Base-by-base conservation (phyloP, 768 basidiomycete genomes). In the Termitomyces sp. region DNA sequence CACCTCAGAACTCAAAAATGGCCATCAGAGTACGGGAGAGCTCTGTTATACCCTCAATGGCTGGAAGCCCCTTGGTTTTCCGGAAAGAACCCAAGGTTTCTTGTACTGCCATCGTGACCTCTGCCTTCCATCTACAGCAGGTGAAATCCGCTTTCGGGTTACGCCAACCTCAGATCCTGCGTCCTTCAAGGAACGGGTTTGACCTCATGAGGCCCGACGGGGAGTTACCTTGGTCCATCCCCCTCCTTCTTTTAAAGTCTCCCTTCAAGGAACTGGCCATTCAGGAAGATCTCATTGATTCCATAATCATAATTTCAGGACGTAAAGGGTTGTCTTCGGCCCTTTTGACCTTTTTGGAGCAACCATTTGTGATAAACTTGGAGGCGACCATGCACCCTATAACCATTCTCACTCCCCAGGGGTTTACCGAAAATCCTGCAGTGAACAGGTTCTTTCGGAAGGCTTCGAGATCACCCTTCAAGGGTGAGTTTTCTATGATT, bases 101-200 rank as follows among this genome's bases (percentile, higher is more conserved):
- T 37, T 37, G 16, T 37, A 37, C 35, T 37, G 3, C 11, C 35
- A 37, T 37, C 14, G 35, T 14, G 16, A 37, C 50, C 40, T 5
- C 0, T 34, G 19, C 34, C 17, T 45, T n/a, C 42, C 57, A 5
- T 40, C 19, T 4, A 50, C 59, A 0, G 53, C 62, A 5, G 57
- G 56, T 4, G 53, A 59, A 17, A 32, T 66, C 11, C 62, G 65
- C 19, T 63, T 66, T 35, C 65, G 65, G 16, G 25, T 63, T 21
- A 63, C 63, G 5, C 34, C 46, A 29, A 21, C 40, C 43, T 40
- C 21, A 38, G 47, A 57, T 21, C 53, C 54, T 10, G 19, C 40
- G 19, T 40, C 47, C 3, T 65, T 65, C 27, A 43, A 60, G 16
- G 25, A 49, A n/a, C 2, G 62, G 64, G 8, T 44, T 48, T 11